phyloP scores from a whole-genome alignment of 164 flowering plant species.

The Stephania japonica region DNA sequence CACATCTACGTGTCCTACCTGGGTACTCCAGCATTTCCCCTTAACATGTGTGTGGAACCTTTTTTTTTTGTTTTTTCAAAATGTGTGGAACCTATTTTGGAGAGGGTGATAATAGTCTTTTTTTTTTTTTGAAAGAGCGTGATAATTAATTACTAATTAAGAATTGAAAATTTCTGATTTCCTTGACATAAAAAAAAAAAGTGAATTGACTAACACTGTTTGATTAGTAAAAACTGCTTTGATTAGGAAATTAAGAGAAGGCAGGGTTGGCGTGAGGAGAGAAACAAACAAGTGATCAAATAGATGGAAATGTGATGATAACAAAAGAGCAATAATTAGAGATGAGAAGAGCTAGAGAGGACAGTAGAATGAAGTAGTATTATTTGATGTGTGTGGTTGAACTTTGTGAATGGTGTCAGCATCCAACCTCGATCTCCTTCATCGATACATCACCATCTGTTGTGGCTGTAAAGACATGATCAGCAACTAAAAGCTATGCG shows the following conservation, averaged over 20 bases:
- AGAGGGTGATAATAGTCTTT: too few relatives aligned
- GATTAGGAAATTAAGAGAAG: neutral
- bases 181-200: too few relatives aligned
- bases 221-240: neutral
- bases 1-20: too few relatives aligned
- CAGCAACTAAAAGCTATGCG: neutral
- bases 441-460: slow-evolving; percentile 2
- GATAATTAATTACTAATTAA: too few relatives aligned
- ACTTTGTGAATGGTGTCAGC: neutral
- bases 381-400: slow-evolving; percentile 2
- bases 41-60: too few relatives aligned
- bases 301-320: slow-evolving; percentile 1
- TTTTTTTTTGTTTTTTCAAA: too few relatives aligned
- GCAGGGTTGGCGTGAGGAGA: slow-evolving; percentile 1
- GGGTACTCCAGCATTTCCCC: too few relatives aligned
- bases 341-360: neutral
- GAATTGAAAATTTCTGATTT: too few relatives aligned
- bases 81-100: too few relatives aligned
- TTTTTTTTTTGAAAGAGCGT: too few relatives aligned
- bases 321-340: slow-evolving; percentile 4
- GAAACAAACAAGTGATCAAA: neutral
- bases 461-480: neutral
- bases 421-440: slow-evolving; percentile 2
- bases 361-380: neutral
- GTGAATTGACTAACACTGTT: too few relatives aligned